A percentile compares a stretch with the other conserved stretches of the same genome.
These are phyloP conservation scores for Rhizophlyctis rosea DNA, from an alignment of 192 early-diverging fungal species.

Conservation along the genomic window DNA sequence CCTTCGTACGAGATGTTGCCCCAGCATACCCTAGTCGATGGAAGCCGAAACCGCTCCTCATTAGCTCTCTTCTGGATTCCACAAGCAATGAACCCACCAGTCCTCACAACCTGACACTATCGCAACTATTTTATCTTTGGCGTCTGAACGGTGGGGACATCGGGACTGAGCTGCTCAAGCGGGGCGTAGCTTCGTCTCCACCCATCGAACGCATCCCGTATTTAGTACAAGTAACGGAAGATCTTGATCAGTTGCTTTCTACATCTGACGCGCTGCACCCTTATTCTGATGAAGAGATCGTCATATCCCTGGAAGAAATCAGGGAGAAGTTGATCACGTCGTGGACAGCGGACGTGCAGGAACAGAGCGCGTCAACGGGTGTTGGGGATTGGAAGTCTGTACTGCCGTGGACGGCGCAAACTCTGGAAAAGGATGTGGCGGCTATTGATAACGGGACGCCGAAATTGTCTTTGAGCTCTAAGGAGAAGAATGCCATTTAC, in stretches of 20 bases:
- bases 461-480: background rate
- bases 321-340: background rate
- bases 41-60: background rate
- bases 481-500: slow-evolving; percentile 12
- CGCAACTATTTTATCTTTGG: background rate
- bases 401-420: background rate
- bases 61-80: background rate
- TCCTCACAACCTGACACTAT: background rate
- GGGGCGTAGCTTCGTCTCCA: background rate
- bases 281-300: background rate
- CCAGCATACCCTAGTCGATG: background rate
- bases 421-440: background rate
- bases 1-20: background rate
- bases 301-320: background rate
- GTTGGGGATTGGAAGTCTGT: background rate
- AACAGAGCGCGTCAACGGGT: background rate
- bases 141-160: background rate
- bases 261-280: background rate
- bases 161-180: background rate
- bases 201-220: background rate
- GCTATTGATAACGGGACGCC: background rate
- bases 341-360: background rate
- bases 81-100: background rate
- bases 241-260: background rate
- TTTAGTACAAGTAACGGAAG: background rate